Conservation (phyloP, 192 early-diverging fungal genomes). For the Entomortierella beljakovae region DNA sequence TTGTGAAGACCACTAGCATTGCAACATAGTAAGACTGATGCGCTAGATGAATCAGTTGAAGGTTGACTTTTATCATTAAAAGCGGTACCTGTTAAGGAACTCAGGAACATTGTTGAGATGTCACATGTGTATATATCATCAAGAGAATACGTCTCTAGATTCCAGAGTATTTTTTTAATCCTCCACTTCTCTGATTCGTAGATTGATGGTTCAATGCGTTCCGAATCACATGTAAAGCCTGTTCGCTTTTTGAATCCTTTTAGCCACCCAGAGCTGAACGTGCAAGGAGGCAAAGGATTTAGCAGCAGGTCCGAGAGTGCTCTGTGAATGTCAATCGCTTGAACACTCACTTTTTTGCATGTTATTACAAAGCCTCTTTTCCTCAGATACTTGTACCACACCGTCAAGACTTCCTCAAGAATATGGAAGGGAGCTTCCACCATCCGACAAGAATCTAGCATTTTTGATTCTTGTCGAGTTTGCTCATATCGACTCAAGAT, state of each 20-base stretch:
- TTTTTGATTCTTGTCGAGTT: background rate
- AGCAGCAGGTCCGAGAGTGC: background rate
- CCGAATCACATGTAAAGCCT: background rate
- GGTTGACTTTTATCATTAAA: background rate
- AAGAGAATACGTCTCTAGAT: background rate
- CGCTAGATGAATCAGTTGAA: background rate
- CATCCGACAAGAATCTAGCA: background rate
- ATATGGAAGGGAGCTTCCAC: background rate
- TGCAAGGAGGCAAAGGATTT: background rate
- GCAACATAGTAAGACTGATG: background rate
- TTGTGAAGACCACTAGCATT: background rate
- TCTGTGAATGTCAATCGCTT: background rate
- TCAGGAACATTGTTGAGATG: background rate
- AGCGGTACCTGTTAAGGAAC: no score
- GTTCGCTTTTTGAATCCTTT: background rate
- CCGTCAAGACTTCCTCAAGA: background rate
- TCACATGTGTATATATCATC: constrained; percentile 14
- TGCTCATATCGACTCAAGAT: background rate
- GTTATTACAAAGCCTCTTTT: background rate
- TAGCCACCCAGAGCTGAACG: background rate
- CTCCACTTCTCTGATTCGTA: background rate
- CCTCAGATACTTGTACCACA: background rate
- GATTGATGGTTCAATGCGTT: background rate
- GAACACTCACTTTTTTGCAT: background rate
- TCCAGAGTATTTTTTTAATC: background rate